phyloP scores from a whole-genome alignment of 176 grass and related monocot species.

The Metroxylon sagu region DNA sequence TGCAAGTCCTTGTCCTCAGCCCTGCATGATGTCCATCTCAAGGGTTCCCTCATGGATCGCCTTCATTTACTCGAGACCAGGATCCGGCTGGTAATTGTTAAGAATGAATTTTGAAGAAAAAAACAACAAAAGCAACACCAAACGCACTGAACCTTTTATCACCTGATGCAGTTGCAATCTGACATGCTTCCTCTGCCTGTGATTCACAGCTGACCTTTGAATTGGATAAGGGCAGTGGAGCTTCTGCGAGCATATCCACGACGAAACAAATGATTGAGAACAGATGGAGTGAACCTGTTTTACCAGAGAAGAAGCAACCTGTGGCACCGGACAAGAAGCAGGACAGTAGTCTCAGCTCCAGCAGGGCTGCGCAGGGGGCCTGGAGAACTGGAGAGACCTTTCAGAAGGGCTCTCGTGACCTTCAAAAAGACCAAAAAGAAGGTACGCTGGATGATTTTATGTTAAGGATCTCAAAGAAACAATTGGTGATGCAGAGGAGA shows the following conservation, averaged over 20 bases:
- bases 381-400: slow-evolving; percentile 6
- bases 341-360: not conserved
- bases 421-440: slow-evolving; percentile 7
- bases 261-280: not conserved
- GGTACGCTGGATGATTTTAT: not conserved
- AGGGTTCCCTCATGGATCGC: slow-evolving; percentile 8
- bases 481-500: not conserved
- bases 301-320: not conserved
- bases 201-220: slow-evolving; percentile 6
- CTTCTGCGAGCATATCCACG: not conserved
- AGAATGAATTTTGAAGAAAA: too few relatives aligned
- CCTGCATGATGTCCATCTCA: slow-evolving; percentile 11
- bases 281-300: not conserved
- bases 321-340: not conserved
- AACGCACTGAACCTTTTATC: too few relatives aligned
- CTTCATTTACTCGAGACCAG: slow-evolving; percentile 22
- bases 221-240: slow-evolving; percentile 1
- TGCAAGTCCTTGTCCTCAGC: slow-evolving; percentile 10
- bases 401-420: slow-evolving; percentile 3
- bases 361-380: not conserved
- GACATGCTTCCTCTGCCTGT: not conserved
- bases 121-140: too few relatives aligned
- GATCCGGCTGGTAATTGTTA: slow-evolving; percentile 5
- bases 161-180: not conserved
- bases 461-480: slow-evolving; percentile 2